Base-by-base conservation (phyloP, 768 basidiomycete species). In the Lentinula sp. region DNA sequence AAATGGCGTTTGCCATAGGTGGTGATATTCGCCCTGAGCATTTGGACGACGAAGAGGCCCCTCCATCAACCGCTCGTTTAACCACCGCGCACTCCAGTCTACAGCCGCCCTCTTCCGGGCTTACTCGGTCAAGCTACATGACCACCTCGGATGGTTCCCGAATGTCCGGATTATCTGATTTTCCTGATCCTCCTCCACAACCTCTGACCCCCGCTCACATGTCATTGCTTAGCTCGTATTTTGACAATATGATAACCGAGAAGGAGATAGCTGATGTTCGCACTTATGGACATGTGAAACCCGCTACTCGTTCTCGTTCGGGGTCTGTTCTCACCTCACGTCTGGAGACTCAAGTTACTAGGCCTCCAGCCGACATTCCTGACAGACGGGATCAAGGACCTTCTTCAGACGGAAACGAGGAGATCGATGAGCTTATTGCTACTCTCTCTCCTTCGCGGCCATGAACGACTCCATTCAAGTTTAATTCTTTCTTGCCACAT, bases 111-210 rank as follows among this genome's bases (percentile, higher is more conserved):
- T 68, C 70, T 13, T 7, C 57, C 3, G 75, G 76, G 31, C 64
- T 67, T 18, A 74, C 71, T 32, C 74, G 79, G 18, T 76, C 75
- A 62, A 91, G 89, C 69, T 86, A 80, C 68, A 74, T 84, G 77
- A 91, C 88, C 35, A 79, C 78, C 2, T 87, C 86, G 0, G 76
- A 73, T 4, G 63, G 74, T 9, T 90, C 89, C 0, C 78, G 79
- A 34, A 90, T 91, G 77, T 89, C 88, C 1, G 78, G 78, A 8
- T 77, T 90, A 13, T 89, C 87, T 4, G 89, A 89, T 66, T 91
- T 91, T 68, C 89, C 88, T 1, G 72, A 71, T 8, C 88, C 88
- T 3, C 88, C 88, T 0, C 61, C 63, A 32, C 66, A 70, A n/a
- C 57, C 65, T 51, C 57, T 63, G 16, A 65, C 71, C 31, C 65